Conservation (phyloP, 2,329 filamentous ascomycete species). For the Aspergillus niger region DNA sequence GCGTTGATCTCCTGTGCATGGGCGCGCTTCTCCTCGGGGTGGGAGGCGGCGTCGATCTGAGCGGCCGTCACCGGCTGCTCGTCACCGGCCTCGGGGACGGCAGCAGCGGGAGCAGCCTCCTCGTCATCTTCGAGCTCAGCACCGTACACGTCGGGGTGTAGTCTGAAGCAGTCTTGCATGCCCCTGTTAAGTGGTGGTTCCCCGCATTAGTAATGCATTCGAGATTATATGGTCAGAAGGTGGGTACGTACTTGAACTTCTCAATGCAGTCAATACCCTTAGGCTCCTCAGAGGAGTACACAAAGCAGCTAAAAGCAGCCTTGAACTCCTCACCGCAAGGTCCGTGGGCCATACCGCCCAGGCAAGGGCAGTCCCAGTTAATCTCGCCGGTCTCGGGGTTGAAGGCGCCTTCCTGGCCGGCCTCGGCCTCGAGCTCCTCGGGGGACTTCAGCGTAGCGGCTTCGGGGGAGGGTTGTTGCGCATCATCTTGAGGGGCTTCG, state of each 20-base stretch:
- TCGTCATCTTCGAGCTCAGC: slow-evolving; percentile 80
- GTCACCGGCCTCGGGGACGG: slow-evolving; percentile 26
- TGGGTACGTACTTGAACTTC: slow-evolving; percentile 79
- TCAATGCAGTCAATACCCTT: slow-evolving; percentile 98
- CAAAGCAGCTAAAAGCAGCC: slow-evolving; percentile 95
- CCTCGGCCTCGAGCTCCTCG: slow-evolving; percentile 73
- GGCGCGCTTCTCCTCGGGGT: slow-evolving; percentile 29
- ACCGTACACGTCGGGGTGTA: slow-evolving; percentile 90
- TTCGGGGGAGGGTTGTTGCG: slow-evolving; percentile 16
- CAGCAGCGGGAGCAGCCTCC: slow-evolving; percentile 34
- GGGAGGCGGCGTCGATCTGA: slow-evolving; percentile 29
- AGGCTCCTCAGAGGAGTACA: slow-evolving; percentile 90
- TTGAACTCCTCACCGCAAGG: slow-evolving; percentile 96
- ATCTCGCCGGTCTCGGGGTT: slow-evolving; percentile 99
- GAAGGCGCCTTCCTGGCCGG: slow-evolving; percentile 85
- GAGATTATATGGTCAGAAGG: not conserved
- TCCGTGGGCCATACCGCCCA: slow-evolving; percentile 95
- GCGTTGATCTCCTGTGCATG: slow-evolving; percentile 26
- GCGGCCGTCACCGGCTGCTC: slow-evolving; percentile 23
- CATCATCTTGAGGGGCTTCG: slow-evolving; percentile 20
- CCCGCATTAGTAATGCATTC: slow-evolving; percentile 12
- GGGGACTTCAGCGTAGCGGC: slow-evolving; percentile 41
- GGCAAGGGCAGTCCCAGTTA: slow-evolving; percentile 98
- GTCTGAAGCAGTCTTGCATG: slow-evolving; percentile 97
- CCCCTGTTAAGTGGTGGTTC: slow-evolving; percentile 56